phyloP scores from a whole-genome alignment of 768 basidiomycete species.

The Lentinula sp. region DNA sequence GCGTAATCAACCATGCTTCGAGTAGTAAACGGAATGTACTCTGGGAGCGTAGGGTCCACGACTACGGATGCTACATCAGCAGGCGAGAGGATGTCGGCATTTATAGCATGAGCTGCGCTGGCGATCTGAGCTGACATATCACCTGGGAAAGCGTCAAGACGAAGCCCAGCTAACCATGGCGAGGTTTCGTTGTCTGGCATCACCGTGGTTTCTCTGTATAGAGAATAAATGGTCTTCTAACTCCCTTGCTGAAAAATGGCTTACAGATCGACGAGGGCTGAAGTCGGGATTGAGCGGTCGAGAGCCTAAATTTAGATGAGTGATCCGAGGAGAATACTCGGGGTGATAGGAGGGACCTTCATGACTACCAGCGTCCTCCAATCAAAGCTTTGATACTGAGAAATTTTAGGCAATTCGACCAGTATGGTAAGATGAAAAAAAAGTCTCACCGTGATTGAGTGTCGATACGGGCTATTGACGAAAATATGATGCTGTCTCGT shows the following conservation, averaged over 20 bases:
- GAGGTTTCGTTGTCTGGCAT: conserved; percentile 39
- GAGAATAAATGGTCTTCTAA: background rate
- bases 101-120: conserved; percentile 60
- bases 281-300: conserved; percentile 50
- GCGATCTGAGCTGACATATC: conserved; percentile 52
- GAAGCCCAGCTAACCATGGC: conserved; percentile 66
- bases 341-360: conserved; percentile 40
- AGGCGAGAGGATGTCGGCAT: conserved; percentile 63
- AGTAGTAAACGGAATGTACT: conserved; percentile 55
- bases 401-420: background rate
- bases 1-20: conserved; percentile 62
- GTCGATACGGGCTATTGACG: conserved; percentile 49
- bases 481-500: conserved; percentile 55
- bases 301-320: conserved; percentile 28
- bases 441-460: conserved; percentile 53
- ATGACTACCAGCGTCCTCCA: conserved; percentile 73
- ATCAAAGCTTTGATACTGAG: conserved; percentile 75
- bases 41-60: conserved; percentile 35
- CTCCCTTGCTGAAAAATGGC: conserved; percentile 9
- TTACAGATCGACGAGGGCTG: conserved; percentile 64
- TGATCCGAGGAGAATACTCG: background rate
- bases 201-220: conserved; percentile 32
- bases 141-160: conserved; percentile 59
- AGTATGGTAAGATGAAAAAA: background rate
- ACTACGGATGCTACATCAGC: conserved; percentile 33